Base-by-base conservation (phyloP, 768 basidiomycete genomes). In the Hortiboletus flavorubellus region DNA sequence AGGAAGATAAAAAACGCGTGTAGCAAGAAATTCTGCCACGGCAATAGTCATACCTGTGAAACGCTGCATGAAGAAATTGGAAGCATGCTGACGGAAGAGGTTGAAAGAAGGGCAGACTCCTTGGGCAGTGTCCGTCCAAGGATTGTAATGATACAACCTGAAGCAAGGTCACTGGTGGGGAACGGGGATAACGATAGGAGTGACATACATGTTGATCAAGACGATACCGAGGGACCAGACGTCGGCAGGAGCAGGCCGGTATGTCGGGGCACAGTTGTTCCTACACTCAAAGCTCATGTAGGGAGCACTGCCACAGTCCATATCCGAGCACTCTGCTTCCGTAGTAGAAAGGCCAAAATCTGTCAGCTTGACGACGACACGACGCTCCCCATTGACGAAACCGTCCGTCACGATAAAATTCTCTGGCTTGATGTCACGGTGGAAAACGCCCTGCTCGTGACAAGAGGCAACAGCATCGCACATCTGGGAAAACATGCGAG, bases 251-350 rank as follows among this genome's bases (percentile, higher is more conserved):
- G 89, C 89, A 58, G 96, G 94, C 60, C 83, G 82, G 78, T 99
- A 99, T 47, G 89, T 91, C 59, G 97, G 95, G 30, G 89, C 91
- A 61, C 94, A 80, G 73, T 98, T 97, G 78, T 98, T 98, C 71
- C 96, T 88, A 75, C 97, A 98, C 78, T 98, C 96, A 67, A 87
- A 98, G 71, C 93, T 95, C 96, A 98, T 98, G 72, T 98, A 98
- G 0, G 96, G 96, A 49, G 94, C 93, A 71, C 93, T 96, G 55
- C 96, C 96, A 72, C 97, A 98, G 70, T 98, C 96, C 82, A 98
- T 93, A 72, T 99, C 96, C 55, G 89, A 87, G 54, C 91, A 93
- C 60, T 91, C 85, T 60, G 83, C 70, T 65, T 98, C 93, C 14
- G 82, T 87, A 2, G 96, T 98, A 8, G 93, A 93, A 43, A 99